Evolutionary conservation across 495 filamentous ascomycete genomes (phyloP).

Genomic region (Paragyromitra xinjiangensis): DNA sequence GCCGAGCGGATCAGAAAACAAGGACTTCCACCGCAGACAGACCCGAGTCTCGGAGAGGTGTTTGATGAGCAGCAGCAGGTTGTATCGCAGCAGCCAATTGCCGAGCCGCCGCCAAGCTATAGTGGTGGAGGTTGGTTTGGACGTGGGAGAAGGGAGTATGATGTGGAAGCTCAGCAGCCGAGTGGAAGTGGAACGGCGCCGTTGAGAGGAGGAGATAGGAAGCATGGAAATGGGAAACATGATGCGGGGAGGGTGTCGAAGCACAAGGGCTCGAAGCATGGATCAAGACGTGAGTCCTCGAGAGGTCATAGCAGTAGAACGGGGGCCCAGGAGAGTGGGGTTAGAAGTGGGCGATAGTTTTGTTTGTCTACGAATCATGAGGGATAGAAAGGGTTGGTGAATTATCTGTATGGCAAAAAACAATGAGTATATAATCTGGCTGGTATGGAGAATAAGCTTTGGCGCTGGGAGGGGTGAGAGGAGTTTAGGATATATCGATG

Average conservation of each 20-base stretch:
- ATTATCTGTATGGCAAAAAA: not conserved
- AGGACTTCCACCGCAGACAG: constrained; percentile 51
- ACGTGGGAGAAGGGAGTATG: constrained; percentile 16
- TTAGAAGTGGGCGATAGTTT: constrained; percentile 16
- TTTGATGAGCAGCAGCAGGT: constrained; percentile 46
- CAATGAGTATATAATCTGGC: constrained; percentile 6
- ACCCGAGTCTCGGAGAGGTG: constrained; percentile 49
- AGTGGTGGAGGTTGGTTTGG: constrained; percentile 32
- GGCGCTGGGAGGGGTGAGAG: not conserved
- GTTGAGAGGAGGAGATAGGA: constrained; percentile 10
- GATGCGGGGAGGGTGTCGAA: constrained; percentile 10
- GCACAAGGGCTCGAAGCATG: constrained; percentile 21
- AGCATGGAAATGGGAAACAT: not conserved
- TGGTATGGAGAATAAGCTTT: not conserved
- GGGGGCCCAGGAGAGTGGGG: constrained; percentile 15
- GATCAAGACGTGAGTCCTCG: constrained; percentile 9
- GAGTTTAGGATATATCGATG: constrained; percentile 23
- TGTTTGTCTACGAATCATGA: constrained; percentile 8
- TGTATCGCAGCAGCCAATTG: constrained; percentile 29
- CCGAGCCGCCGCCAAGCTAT: constrained; percentile 43
- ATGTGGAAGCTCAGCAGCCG: constrained; percentile 48
- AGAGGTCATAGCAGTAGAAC: constrained; percentile 11
- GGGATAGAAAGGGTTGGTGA: not conserved
- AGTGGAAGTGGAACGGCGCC: constrained; percentile 10
- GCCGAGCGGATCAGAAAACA: constrained; percentile 61